Evolutionary conservation across 225 moss, liverwort and hornwort genomes (phyloP).

Genomic region (Neckera pumila): DNA sequence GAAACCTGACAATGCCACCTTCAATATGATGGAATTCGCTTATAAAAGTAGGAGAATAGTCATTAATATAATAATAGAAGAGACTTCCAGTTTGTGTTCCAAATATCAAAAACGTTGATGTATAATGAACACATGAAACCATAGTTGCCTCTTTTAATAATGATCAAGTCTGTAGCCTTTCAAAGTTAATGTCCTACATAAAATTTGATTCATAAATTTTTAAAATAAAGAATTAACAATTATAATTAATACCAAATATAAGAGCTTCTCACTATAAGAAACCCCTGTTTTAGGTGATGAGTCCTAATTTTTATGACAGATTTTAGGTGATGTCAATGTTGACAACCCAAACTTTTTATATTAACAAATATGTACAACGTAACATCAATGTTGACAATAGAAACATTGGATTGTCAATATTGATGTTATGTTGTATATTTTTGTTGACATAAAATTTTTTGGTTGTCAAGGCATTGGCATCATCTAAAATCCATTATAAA

Average conservation of each 20-base stretch:
- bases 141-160: neutral
- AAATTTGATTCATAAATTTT: neutral
- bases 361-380: too few relatives aligned
- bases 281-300: too few relatives aligned
- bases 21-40: conserved; percentile 3
- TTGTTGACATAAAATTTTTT: too few relatives aligned
- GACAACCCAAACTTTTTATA: too few relatives aligned
- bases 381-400: too few relatives aligned
- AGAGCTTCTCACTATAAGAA: too few relatives aligned
- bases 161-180: neutral
- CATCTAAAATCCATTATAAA: too few relatives aligned
- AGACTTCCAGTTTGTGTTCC: conserved; percentile 23
- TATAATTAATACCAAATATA: neutral
- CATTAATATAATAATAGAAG: neutral
- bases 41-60: conserved; percentile 17
- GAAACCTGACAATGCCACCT: conserved; percentile 22
- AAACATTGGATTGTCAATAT: too few relatives aligned
- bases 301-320: too few relatives aligned
- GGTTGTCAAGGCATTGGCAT: too few relatives aligned
- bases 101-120: conserved; percentile 18
- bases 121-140: conserved; percentile 19
- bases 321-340: too few relatives aligned
- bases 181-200: neutral
- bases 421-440: too few relatives aligned
- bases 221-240: neutral